phyloP scores from a whole-genome alignment of 1,139 yeast species.

The Casaregolazyma suthepensis region DNA sequence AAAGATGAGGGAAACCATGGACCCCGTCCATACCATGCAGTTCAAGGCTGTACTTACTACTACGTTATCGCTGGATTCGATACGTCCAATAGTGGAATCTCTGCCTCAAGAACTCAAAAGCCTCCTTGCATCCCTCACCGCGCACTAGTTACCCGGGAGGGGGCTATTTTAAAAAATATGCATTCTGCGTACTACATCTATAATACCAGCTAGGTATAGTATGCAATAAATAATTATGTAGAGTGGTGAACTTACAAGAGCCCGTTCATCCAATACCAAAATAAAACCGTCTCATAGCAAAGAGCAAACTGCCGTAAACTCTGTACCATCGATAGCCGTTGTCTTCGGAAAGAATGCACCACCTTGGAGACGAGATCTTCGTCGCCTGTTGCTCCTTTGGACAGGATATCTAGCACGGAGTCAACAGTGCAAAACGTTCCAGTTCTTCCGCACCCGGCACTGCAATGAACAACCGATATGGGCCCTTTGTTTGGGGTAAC shows the following conservation, averaged over 20 bases:
- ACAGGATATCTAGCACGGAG: conserved; percentile 46
- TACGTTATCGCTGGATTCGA: conserved; percentile 1
- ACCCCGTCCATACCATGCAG: conserved; percentile 23
- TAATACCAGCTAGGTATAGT: neutral
- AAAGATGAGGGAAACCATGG: conserved; percentile 14
- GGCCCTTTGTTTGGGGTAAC: conserved; percentile 14
- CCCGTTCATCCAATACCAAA: conserved; percentile 19
- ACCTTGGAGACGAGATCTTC: conserved; percentile 50
- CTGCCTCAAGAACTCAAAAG: neutral
- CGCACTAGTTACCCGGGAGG: neutral
- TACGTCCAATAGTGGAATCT: neutral
- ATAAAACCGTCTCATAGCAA: conserved; percentile 54
- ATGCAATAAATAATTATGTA: neutral
- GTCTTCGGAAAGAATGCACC: conserved; percentile 59
- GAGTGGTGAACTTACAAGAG: neutral
- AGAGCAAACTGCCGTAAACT: conserved; percentile 66
- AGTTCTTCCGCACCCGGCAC: conserved; percentile 91
- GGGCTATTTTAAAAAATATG: neutral
- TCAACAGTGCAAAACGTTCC: conserved; percentile 81
- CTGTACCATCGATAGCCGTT: conserved; percentile 80
- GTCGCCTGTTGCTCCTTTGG: conserved; percentile 15
- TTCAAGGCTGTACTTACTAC: conserved; percentile 13
- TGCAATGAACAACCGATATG: conserved; percentile 66
- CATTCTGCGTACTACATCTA: neutral
- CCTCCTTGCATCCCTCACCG: conserved; percentile 1